phyloP scores from a whole-genome alignment of 225 moss, liverwort and hornwort species.

The Asterella californica region DNA sequence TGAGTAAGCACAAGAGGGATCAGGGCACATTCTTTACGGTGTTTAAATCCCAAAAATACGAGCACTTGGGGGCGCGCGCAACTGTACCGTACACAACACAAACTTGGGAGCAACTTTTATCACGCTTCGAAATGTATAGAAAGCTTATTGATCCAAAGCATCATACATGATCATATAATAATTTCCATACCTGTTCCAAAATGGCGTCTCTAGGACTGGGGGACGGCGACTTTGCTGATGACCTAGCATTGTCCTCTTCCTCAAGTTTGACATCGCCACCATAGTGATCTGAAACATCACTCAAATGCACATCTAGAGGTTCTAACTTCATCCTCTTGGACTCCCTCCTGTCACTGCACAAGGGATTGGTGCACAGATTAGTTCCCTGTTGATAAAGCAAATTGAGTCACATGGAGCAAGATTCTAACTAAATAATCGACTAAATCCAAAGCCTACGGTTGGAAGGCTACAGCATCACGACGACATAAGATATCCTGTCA shows the following conservation, averaged over 20 bases:
- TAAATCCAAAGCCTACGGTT: not conserved
- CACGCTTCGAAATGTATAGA: too few species aligned
- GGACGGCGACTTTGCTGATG: constrained; percentile 41
- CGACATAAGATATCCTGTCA: not conserved
- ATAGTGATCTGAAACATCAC: constrained; percentile 60
- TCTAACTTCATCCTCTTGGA: constrained; percentile 47
- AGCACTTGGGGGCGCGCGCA: too few species aligned
- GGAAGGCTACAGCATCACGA: not conserved
- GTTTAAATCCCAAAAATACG: not conserved
- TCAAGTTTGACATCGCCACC: constrained; percentile 28
- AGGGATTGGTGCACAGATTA: not conserved
- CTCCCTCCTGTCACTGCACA: constrained; percentile 39
- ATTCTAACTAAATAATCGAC: not conserved
- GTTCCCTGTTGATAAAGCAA: not conserved
- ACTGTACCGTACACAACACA: not conserved
- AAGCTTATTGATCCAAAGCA: not conserved
- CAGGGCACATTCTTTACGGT: not conserved
- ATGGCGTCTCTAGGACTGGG: constrained; percentile 44
- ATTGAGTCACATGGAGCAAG: not conserved
- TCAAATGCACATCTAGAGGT: constrained; percentile 51
- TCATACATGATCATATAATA: not conserved
- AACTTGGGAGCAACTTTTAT: not conserved
- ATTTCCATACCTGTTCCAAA: constrained; percentile 44
- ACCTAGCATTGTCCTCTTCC: constrained; percentile 44
- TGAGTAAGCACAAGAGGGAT: not conserved